Conservation (phyloP, 306 rosid species). For the Cicer cuneatum region DNA sequence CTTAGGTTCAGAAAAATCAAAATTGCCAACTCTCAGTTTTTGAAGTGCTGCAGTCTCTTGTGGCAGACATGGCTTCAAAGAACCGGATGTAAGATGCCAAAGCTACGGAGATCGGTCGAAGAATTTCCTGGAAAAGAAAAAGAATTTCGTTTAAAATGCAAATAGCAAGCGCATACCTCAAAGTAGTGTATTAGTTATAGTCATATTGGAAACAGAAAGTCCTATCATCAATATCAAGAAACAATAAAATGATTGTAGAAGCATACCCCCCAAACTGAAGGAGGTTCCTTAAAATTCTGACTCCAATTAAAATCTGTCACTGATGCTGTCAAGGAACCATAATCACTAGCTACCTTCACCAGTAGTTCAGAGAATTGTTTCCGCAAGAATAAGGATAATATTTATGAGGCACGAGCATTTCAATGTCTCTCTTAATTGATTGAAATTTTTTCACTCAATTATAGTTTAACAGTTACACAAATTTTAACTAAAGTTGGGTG, state of each 20-base stretch:
- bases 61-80: conserved; percentile 97
- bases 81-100: conserved; percentile 91
- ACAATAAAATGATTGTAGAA: conserved; percentile 42
- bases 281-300: conserved; percentile 94
- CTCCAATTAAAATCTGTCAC: conserved; percentile 98
- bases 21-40: conserved; percentile 75
- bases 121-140: conserved; percentile 74
- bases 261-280: conserved; percentile 96
- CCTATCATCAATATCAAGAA: conserved; percentile 18
- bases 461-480: conserved; percentile 23
- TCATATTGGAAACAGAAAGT: conserved; percentile 17
- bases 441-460: conserved; percentile 6
- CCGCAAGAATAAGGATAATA: conserved; percentile 57
- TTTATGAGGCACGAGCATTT: conserved; percentile 37
- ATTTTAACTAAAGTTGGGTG: conserved; percentile 5
- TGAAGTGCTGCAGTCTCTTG: conserved; percentile 90
- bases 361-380: conserved; percentile 91
- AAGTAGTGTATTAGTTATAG: conserved; percentile 9
- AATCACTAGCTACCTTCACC: conserved; percentile 98
- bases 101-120: conserved; percentile 94
- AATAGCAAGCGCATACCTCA: conserved; percentile 5
- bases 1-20: conserved; percentile 50
- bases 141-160: conserved; percentile 8
- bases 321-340: conserved; percentile 92
- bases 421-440: background rate